These are phyloP conservation scores for Solanum chacoense DNA, from an alignment of 305 asterid species.

Conservation along the genomic window DNA sequence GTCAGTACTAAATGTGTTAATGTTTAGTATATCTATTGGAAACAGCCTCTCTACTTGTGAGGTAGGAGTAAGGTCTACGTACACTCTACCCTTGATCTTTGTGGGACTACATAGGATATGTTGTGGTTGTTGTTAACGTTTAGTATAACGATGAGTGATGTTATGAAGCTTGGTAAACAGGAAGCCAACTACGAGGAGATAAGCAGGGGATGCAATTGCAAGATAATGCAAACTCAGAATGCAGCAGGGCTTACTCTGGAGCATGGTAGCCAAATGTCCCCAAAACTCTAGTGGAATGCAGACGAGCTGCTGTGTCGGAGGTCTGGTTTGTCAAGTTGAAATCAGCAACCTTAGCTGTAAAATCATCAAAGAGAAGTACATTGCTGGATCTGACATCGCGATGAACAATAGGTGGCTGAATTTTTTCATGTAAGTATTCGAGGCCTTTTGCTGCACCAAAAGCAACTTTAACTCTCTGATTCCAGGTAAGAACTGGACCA, in stretches of 20 bases:
- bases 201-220: neutral
- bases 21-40: neutral
- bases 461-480: constrained; percentile 6
- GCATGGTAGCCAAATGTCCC: constrained; percentile 93
- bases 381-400: constrained; percentile 87
- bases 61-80: neutral
- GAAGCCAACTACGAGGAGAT: neutral
- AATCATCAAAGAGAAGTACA: constrained; percentile 68
- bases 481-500: constrained; percentile 70
- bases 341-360: constrained; percentile 64
- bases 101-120: neutral
- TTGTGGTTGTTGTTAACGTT: neutral
- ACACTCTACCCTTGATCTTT: neutral
- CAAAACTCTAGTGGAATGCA: constrained; percentile 73
- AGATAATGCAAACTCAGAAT: neutral
- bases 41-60: neutral
- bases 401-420: constrained; percentile 65
- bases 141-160: too few relatives aligned
- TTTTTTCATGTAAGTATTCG: constrained; percentile 46
- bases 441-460: constrained; percentile 47
- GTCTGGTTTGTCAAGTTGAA: constrained; percentile 77
- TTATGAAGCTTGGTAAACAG: too few relatives aligned
- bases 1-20: neutral
- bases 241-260: constrained; percentile 44
- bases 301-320: constrained; percentile 70